Percentiles rank a stretch among this genome's conserved stretches.
These are phyloP conservation scores for Furcasterigmium furcatum DNA, from an alignment of 2,329 filamentous ascomycete genomes.

Conservation along the genomic window DNA sequence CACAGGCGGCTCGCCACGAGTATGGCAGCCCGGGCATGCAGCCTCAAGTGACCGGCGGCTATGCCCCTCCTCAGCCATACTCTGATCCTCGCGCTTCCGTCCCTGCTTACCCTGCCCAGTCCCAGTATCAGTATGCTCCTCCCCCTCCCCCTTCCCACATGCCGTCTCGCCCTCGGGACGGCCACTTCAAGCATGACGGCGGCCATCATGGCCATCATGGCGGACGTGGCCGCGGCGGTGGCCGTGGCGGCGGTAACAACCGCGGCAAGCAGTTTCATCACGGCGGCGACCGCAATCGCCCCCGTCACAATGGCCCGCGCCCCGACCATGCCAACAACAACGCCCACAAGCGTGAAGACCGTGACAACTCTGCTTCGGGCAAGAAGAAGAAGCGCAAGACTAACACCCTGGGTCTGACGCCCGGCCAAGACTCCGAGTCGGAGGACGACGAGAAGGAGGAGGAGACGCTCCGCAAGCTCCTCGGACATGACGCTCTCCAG, in stretches of 20 bases:
- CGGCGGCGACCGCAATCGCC: background rate
- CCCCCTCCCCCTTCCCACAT: constrained; percentile 25
- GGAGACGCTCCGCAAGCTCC: constrained; percentile 56
- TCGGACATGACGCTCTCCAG: constrained; percentile 53
- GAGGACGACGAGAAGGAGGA: constrained; percentile 72
- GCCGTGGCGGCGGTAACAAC: constrained; percentile 28
- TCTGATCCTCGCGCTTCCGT: constrained; percentile 33
- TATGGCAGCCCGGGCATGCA: constrained; percentile 21
- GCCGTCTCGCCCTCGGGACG: constrained; percentile 21
- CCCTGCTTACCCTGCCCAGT: constrained; percentile 18
- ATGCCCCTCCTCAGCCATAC: constrained; percentile 31
- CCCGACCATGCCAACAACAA: constrained; percentile 22
- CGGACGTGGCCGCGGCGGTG: constrained; percentile 17
- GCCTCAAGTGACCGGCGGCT: constrained; percentile 29
- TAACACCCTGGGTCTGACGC: constrained; percentile 67
- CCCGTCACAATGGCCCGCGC: constrained; percentile 6
- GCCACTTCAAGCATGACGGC: constrained; percentile 21
- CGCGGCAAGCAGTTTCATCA: constrained; percentile 7
- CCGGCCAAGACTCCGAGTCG: constrained; percentile 55
- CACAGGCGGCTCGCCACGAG: constrained; percentile 27
- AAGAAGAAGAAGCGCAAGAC: constrained; percentile 72
- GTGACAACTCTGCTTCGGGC: constrained; percentile 41
- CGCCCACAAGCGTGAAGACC: constrained; percentile 8
- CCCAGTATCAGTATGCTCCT: constrained; percentile 33
- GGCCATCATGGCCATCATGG: constrained; percentile 24